Percentiles rank a stretch among this genome's conserved stretches.
Conservation (phyloP, 306 rosid species). For the Hippophae tibetana region DNA sequence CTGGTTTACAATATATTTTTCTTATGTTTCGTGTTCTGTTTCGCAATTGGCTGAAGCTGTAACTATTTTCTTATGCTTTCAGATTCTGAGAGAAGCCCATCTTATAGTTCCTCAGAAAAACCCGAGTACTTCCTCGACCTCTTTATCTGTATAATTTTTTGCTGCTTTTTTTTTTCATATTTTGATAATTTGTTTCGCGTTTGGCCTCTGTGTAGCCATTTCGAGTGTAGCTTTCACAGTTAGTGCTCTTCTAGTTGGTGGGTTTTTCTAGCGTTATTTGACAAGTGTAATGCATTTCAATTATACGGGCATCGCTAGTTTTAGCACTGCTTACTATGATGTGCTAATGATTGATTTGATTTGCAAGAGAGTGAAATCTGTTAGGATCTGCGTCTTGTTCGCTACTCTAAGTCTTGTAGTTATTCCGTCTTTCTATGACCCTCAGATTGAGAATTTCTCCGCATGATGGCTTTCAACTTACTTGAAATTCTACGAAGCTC, state of each 20-base stretch:
- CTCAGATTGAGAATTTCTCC: too few relatives aligned
- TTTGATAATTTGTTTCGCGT: slow-evolving; percentile 18
- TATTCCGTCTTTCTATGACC: too few relatives aligned
- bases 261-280: slow-evolving; percentile 7
- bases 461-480: too few relatives aligned
- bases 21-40: slow-evolving; percentile 27
- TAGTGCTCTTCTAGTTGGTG: slow-evolving; percentile 9
- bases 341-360: slow-evolving; percentile 25
- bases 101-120: slow-evolving; percentile 49
- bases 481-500: too few relatives aligned
- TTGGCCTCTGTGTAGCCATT: slow-evolving; percentile 15
- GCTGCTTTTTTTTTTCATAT: slow-evolving; percentile 15
- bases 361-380: slow-evolving; percentile 40
- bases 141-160: slow-evolving; percentile 14
- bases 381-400: slow-evolving; percentile 28
- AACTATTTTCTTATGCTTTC: slow-evolving; percentile 31
- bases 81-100: slow-evolving; percentile 73
- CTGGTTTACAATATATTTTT: slow-evolving; percentile 18
- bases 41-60: slow-evolving; percentile 31
- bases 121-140: slow-evolving; percentile 49
- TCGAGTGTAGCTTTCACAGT: slow-evolving; percentile 11
- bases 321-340: slow-evolving; percentile 9
- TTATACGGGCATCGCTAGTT: slow-evolving; percentile 8
- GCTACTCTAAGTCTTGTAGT: neutral
- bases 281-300: slow-evolving; percentile 10